Evolutionary conservation across 768 basidiomycete species (phyloP).

Genomic region (Termitomyces sp.): DNA sequence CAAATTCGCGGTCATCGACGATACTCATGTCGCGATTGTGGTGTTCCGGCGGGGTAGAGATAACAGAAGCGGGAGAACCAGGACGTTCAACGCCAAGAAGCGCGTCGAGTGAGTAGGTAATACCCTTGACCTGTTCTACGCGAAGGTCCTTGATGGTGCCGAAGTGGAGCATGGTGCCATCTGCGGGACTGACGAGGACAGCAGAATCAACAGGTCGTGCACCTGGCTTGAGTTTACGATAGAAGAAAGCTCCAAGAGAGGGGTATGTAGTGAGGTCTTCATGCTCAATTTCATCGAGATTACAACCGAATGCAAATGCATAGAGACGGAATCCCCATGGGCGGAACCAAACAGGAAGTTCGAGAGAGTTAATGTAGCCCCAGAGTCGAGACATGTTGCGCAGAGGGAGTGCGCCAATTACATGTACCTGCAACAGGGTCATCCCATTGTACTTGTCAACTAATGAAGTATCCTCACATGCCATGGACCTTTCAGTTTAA

Average conservation of each 20-base stretch:
- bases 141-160: constrained; percentile 73
- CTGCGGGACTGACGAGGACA: constrained; percentile 86
- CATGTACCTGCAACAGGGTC: constrained; percentile 65
- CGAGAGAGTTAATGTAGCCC: constrained; percentile 92
- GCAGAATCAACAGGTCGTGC: constrained; percentile 74
- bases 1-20: constrained; percentile 87
- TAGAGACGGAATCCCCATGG: constrained; percentile 86
- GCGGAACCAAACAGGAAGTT: constrained; percentile 93
- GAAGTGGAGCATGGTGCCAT: constrained; percentile 89
- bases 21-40: constrained; percentile 47
- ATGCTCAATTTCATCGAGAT: constrained; percentile 85
- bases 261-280: constrained; percentile 73
- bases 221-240: constrained; percentile 79
- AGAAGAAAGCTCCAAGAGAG: constrained; percentile 95
- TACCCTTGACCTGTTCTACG: constrained; percentile 97
- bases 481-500: constrained; percentile 87
- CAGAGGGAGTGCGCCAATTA: constrained; percentile 90
- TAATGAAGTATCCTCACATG: constrained; percentile 49
- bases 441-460: neutral
- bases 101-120: constrained; percentile 94
- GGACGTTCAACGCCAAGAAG: constrained; percentile 74
- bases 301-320: constrained; percentile 85
- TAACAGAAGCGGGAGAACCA: constrained; percentile 35
- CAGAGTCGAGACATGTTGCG: constrained; percentile 94
- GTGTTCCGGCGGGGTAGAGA: constrained; percentile 30